These are phyloP conservation scores for Naganishia sp. DNA, from an alignment of 1,284 basidiomycete species.

Conservation along the genomic window DNA sequence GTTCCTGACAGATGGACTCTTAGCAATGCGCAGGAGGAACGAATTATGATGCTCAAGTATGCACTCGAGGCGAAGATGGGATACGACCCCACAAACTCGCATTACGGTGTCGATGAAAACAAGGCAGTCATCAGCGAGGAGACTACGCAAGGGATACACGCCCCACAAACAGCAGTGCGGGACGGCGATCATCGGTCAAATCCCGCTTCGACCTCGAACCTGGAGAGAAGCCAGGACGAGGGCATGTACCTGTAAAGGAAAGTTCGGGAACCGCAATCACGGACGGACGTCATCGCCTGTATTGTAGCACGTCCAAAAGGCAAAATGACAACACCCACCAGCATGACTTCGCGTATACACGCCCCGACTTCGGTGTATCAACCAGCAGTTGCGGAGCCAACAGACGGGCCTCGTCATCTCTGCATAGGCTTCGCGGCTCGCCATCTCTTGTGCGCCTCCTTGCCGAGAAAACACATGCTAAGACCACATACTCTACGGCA, in stretches of 20 bases:
- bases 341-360: not conserved
- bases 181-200: not conserved
- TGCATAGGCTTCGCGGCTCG: too few species aligned
- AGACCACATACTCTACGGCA: too few species aligned
- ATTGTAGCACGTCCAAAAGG: too few species aligned
- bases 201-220: too few species aligned
- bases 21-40: conserved; percentile 29
- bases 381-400: not conserved
- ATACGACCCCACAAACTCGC: conserved; percentile 24
- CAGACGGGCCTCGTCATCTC: not conserved
- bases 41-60: conserved; percentile 27
- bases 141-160: too few species aligned
- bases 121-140: not conserved
- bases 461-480: too few species aligned
- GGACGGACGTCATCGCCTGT: not conserved
- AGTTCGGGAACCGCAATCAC: not conserved
- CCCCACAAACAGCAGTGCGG: not conserved
- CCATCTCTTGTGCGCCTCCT: too few species aligned
- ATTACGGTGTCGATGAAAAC: conserved; percentile 13
- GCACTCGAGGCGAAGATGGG: conserved; percentile 30
- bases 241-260: conserved; percentile 16
- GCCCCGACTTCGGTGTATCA: not conserved
- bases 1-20: not conserved
- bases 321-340: too few species aligned
- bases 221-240: not conserved